Conservation (phyloP, 768 basidiomycete genomes). For the Galerina sulciceps region DNA sequence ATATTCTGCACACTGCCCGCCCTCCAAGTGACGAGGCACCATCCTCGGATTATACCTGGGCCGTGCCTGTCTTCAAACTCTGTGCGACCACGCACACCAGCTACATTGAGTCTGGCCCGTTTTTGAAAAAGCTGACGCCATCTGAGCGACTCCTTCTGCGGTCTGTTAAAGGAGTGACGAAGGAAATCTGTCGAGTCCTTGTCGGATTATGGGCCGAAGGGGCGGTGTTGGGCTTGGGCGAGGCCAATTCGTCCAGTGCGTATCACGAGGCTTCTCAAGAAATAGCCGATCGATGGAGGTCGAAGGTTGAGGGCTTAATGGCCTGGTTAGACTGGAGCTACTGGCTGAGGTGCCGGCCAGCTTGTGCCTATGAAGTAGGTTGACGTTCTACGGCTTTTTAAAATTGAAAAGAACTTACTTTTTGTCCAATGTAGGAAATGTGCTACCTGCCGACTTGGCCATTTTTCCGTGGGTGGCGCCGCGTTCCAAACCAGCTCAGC, state of each 20-base stretch:
- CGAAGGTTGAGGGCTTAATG: constrained; percentile 41
- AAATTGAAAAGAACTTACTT: neutral
- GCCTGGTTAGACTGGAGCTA: constrained; percentile 56
- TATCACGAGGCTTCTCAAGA: neutral
- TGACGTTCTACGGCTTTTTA: too few species aligned
- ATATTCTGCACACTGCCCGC: constrained; percentile 26
- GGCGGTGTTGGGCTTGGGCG: constrained; percentile 14
- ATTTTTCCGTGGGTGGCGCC: constrained; percentile 24
- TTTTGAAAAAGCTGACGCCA: constrained; percentile 21
- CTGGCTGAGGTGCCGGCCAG: constrained; percentile 53
- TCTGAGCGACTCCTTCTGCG: constrained; percentile 34
- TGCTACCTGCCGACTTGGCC: constrained; percentile 51
- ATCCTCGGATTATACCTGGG: constrained; percentile 29
- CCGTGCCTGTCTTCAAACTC: constrained; percentile 34
- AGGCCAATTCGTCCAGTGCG: neutral
- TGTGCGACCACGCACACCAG: constrained; percentile 39
- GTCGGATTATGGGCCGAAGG: constrained; percentile 54
- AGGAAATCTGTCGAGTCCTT: constrained; percentile 50
- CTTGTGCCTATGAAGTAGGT: constrained; percentile 46
- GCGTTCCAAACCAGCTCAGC: neutral
- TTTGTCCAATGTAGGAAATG: constrained; percentile 34
- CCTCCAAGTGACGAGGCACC: constrained; percentile 11
- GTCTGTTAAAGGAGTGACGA: constrained; percentile 37
- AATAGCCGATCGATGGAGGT: constrained; percentile 33
- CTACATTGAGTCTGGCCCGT: constrained; percentile 16